phyloP scores from a whole-genome alignment of 441 rosid species.

The Dalechampia spathulata region DNA sequence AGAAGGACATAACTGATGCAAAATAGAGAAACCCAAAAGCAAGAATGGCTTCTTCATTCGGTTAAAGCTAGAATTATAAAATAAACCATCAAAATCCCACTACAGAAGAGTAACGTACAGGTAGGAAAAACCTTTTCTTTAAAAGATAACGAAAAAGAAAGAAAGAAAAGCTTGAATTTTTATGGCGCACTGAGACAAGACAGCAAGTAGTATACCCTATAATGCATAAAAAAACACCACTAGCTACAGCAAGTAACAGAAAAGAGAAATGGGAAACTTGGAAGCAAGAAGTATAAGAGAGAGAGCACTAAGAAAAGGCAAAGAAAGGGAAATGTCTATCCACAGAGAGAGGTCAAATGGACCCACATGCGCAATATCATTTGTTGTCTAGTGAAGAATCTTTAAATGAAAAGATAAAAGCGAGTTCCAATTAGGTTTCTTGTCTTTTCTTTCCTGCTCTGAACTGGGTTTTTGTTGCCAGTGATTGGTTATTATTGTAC shows the following conservation, averaged over 20 bases:
- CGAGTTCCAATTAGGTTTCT: no score
- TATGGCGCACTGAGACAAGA: constrained; percentile 9
- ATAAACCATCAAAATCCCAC: constrained; percentile 13
- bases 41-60: constrained; percentile 38
- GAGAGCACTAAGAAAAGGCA: neutral
- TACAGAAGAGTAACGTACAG: constrained; percentile 1
- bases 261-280: no score
- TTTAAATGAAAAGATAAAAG: no score
- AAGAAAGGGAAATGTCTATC: neutral
- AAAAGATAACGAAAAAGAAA: constrained; percentile 10
- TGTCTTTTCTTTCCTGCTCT: no score
- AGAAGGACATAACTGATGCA: constrained; percentile 44
- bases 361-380: neutral
- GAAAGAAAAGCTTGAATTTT: neutral
- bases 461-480: no score
- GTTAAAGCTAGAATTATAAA: constrained; percentile 7
- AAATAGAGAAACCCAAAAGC: constrained; percentile 16
- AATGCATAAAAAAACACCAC: no score
- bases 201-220: no score
- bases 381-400: neutral
- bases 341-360: no score
- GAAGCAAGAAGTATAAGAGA: neutral
- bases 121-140: no score
- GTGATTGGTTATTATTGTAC: no score
- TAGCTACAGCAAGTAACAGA: no score